These are phyloP conservation scores for Crotalaria pallida DNA, from an alignment of 306 rosid genomes.

Conservation along the genomic window DNA sequence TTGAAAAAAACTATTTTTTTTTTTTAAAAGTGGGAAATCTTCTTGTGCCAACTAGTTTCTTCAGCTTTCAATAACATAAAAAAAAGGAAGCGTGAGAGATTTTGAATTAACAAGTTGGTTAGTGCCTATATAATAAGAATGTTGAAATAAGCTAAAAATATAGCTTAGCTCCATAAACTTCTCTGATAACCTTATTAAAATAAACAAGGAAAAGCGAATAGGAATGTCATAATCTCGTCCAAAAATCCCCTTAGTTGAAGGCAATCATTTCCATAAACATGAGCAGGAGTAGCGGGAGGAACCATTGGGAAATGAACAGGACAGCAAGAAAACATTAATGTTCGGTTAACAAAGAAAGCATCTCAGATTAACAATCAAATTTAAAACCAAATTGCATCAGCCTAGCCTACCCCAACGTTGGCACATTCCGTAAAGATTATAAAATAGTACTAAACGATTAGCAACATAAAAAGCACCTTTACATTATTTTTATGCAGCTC, in stretches of 20 bases:
- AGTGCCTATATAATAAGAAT: no score
- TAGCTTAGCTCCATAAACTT: no score
- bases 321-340: no score
- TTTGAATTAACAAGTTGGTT: no score
- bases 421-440: not conserved
- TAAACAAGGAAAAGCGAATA: no score
- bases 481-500: not conserved
- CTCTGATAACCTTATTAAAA: no score
- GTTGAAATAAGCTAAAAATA: no score
- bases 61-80: no score
- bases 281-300: not conserved
- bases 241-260: not conserved
- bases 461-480: not conserved
- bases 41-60: not conserved
- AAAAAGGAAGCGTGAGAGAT: not conserved
- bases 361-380: not conserved
- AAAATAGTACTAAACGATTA: not conserved
- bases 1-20: no score
- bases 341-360: not conserved
- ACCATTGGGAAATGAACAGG: not conserved
- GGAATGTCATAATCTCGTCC: no score
- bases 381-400: not conserved
- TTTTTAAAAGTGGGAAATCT: no score
- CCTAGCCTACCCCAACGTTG: not conserved
- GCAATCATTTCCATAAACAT: not conserved